These are phyloP conservation scores for Phytophthora constricta DNA, from an alignment of 352 stramenopile genomes.

Conservation along the genomic window DNA sequence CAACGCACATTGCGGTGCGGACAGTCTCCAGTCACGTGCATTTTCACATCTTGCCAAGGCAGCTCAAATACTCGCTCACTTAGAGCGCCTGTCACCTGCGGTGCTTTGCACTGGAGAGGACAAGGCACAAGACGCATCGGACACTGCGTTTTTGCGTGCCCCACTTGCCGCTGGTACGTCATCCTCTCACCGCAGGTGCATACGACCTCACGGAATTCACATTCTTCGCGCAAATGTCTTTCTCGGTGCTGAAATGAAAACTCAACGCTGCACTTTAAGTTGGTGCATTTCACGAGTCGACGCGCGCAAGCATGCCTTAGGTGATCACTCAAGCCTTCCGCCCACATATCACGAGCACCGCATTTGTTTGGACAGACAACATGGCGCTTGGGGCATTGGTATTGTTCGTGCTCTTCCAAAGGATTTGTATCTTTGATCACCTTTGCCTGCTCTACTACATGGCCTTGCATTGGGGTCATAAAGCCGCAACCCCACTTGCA, in stretches of 20 bases:
- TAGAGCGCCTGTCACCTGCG: neutral
- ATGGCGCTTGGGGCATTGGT: conserved; percentile 56
- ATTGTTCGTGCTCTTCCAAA: conserved; percentile 52
- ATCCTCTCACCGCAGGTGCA: conserved; percentile 72
- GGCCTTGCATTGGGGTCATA: conserved; percentile 41
- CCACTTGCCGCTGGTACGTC: conserved; percentile 52
- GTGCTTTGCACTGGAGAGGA: conserved; percentile 45
- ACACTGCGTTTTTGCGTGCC: conserved; percentile 52
- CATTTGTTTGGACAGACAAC: conserved; percentile 47
- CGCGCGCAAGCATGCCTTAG: conserved; percentile 39
- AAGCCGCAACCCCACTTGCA: conserved; percentile 78
- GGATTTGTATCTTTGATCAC: conserved; percentile 46
- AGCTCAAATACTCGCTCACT: conserved; percentile 30
- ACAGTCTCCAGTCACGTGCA: conserved; percentile 56
- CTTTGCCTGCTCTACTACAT: conserved; percentile 30
- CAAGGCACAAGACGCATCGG: conserved; percentile 59
- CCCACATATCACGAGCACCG: conserved; percentile 40
- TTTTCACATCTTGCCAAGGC: conserved; percentile 47
- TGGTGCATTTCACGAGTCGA: conserved; percentile 50
- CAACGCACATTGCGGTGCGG: conserved; percentile 62
- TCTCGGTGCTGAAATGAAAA: conserved; percentile 29
- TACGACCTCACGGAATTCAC: conserved; percentile 47
- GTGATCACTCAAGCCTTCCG: conserved; percentile 52
- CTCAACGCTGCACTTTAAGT: conserved; percentile 53
- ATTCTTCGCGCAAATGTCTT: conserved; percentile 49